These are phyloP conservation scores for Aspergillus sp. DNA, from an alignment of 2,329 filamentous ascomycete species.

Conservation along the genomic window DNA sequence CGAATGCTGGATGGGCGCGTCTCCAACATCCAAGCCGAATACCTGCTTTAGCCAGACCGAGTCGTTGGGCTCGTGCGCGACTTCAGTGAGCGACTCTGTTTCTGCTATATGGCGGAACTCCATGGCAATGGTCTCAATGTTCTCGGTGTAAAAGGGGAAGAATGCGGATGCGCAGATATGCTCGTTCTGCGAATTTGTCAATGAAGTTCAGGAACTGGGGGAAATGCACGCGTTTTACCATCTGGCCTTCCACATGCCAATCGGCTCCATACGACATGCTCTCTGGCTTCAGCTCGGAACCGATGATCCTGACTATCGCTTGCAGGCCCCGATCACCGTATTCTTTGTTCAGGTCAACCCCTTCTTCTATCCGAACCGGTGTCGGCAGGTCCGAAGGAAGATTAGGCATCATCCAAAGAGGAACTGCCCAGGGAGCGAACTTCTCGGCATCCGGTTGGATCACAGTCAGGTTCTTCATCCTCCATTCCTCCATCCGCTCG, in stretches of 20 bases:
- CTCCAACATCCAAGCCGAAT: conserved; percentile 18
- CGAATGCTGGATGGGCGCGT: conserved; percentile 15
- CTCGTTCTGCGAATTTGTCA: conserved; percentile 42
- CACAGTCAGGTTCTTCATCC: conserved; percentile 11
- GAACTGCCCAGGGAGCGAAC: conserved; percentile 24
- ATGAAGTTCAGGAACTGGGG: neutral
- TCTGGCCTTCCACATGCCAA: conserved; percentile 42
- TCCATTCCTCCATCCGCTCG: conserved; percentile 16
- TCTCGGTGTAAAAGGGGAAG: conserved; percentile 53
- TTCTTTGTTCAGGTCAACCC: conserved; percentile 23
- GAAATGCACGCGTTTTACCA: conserved; percentile 17
- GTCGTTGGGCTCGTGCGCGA: conserved; percentile 21
- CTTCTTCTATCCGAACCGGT: conserved; percentile 17
- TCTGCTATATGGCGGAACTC: conserved; percentile 41
- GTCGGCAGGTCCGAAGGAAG: conserved; percentile 16
- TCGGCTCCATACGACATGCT: conserved; percentile 44
- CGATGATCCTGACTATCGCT: conserved; percentile 54
- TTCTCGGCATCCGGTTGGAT: conserved; percentile 20
- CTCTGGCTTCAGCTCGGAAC: conserved; percentile 50
- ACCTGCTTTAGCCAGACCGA: conserved; percentile 22
- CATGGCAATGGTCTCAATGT: conserved; percentile 47
- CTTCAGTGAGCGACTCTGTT: conserved; percentile 18
- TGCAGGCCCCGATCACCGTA: conserved; percentile 44
- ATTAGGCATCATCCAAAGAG: conserved; percentile 17
- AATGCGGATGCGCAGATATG: conserved; percentile 55